phyloP scores from a whole-genome alignment of 2,329 filamentous ascomycete species.

The Byssothecium circinans region DNA sequence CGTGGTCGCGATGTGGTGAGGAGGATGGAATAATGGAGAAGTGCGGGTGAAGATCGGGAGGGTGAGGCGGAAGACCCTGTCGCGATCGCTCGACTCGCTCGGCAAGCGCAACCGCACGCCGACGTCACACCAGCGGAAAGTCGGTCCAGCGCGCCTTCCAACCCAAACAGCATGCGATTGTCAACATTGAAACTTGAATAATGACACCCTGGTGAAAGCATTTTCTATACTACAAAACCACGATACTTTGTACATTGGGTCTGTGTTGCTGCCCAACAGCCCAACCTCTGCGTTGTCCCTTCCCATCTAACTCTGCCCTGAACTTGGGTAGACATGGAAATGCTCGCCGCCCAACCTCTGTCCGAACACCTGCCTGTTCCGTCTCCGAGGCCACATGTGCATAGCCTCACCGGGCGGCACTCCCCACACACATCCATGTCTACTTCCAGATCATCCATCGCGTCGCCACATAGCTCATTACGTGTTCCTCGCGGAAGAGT shows the following conservation, averaged over 20 bases:
- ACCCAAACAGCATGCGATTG: background rate
- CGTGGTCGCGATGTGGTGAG: too few relatives aligned
- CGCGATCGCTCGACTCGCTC: background rate
- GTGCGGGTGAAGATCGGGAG: background rate
- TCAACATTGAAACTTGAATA: background rate
- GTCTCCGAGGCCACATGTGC: slow-evolving; percentile 16
- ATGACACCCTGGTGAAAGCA: too few relatives aligned
- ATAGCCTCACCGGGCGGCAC: slow-evolving; percentile 19
- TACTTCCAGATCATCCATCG: slow-evolving; percentile 15
- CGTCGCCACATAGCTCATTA: slow-evolving; percentile 29
- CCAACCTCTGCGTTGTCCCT: slow-evolving; percentile 1
- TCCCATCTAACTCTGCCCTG: slow-evolving; percentile 12
- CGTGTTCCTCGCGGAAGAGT: slow-evolving; percentile 18
- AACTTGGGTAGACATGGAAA: slow-evolving; percentile 16
- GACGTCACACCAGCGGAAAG: slow-evolving; percentile 2
- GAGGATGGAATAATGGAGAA: too few relatives aligned
- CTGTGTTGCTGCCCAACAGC: slow-evolving; percentile 14
- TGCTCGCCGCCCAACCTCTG: slow-evolving; percentile 24
- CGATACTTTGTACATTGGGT: slow-evolving; percentile 7
- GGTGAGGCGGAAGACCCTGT: slow-evolving; percentile 6
- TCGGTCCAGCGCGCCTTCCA: background rate
- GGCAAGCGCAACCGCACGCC: slow-evolving; percentile 4
- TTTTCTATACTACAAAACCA: slow-evolving; percentile 7
- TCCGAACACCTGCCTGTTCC: slow-evolving; percentile 4
- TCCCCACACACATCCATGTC: slow-evolving; percentile 23